Conservation (phyloP, 495 filamentous ascomycete species). For the Daldinia decipiens region DNA sequence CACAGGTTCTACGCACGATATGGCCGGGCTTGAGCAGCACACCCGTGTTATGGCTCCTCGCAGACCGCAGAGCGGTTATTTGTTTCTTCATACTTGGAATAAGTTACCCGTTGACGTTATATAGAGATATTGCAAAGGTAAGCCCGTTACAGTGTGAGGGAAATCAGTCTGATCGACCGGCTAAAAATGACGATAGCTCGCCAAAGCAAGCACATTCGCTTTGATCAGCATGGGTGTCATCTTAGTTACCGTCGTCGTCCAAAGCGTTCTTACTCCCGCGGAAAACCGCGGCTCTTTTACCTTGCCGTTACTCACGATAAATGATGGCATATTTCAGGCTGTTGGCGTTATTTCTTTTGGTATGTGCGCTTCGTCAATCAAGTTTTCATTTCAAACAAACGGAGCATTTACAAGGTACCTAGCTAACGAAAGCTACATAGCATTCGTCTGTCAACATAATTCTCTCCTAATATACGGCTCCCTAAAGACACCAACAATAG, state of each 20-base stretch:
- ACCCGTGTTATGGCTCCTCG: slow-evolving; percentile 81
- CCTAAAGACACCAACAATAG: slow-evolving; percentile 89
- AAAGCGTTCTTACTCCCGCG: slow-evolving; percentile 75
- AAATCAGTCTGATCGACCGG: slow-evolving; percentile 3
- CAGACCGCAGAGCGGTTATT: slow-evolving; percentile 83
- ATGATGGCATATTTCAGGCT: slow-evolving; percentile 90
- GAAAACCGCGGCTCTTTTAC: slow-evolving; percentile 76
- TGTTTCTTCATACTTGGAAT: slow-evolving; percentile 83
- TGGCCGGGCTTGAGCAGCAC: slow-evolving; percentile 80
- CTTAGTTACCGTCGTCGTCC: slow-evolving; percentile 85
- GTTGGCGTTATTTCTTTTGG: slow-evolving; percentile 98
- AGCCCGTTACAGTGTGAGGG: slow-evolving; percentile 23
- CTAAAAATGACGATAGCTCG: slow-evolving; percentile 66
- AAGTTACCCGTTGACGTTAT: slow-evolving; percentile 92
- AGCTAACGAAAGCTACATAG: slow-evolving; percentile 59
- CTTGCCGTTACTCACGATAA: slow-evolving; percentile 73
- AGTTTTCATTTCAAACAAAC: not conserved
- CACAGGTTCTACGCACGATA: slow-evolving; percentile 82
- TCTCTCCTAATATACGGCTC: slow-evolving; percentile 97
- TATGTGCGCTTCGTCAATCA: slow-evolving; percentile 52
- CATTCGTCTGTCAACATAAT: slow-evolving; percentile 95
- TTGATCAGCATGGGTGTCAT: slow-evolving; percentile 93
- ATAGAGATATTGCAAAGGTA: slow-evolving; percentile 97
- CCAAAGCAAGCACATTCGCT: slow-evolving; percentile 92
- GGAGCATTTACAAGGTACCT: slow-evolving; percentile 38